Evolutionary conservation across 306 rosid genomes (phyloP).

Genomic region (Ceratonia siliqua): DNA sequence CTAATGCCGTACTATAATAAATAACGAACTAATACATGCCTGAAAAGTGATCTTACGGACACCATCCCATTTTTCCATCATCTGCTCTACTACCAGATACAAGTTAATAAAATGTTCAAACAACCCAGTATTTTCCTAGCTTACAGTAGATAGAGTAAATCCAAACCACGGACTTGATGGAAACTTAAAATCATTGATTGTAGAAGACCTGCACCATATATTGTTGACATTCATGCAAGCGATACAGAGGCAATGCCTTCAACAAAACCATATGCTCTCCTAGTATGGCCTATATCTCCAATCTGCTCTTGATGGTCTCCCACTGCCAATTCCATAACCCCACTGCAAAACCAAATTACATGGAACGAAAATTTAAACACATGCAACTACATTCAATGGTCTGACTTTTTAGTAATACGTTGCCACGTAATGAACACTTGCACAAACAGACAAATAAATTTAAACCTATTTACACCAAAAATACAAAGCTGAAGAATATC

Average conservation of each 20-base stretch:
- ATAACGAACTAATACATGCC: slow-evolving; percentile 2
- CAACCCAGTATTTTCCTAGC: not conserved
- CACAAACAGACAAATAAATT: slow-evolving; percentile 34
- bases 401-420: slow-evolving; percentile 22
- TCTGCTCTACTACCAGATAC: not conserved
- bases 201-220: slow-evolving; percentile 4
- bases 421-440: slow-evolving; percentile 7
- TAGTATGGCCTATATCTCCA: slow-evolving; percentile 98
- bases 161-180: slow-evolving; percentile 2
- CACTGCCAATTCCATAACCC: slow-evolving; percentile 83
- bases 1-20: not conserved
- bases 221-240: not conserved
- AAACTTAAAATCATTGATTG: slow-evolving; percentile 2
- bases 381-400: slow-evolving; percentile 14
- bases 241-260: slow-evolving; percentile 8
- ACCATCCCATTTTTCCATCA: slow-evolving; percentile 2
- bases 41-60: not conserved
- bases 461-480: slow-evolving; percentile 22
- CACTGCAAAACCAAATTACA: slow-evolving; percentile 57
- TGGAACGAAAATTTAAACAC: slow-evolving; percentile 16
- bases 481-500: not conserved
- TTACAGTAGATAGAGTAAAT: slow-evolving; percentile 18
- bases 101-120: not conserved
- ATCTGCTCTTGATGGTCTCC: slow-evolving; percentile 87
- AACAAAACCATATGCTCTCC: slow-evolving; percentile 30